Percentiles rank a stretch among this genome's conserved stretches.
Evolutionary conservation across 768 basidiomycete genomes (phyloP).

Genomic region (Leccinum pellstonianum): DNA sequence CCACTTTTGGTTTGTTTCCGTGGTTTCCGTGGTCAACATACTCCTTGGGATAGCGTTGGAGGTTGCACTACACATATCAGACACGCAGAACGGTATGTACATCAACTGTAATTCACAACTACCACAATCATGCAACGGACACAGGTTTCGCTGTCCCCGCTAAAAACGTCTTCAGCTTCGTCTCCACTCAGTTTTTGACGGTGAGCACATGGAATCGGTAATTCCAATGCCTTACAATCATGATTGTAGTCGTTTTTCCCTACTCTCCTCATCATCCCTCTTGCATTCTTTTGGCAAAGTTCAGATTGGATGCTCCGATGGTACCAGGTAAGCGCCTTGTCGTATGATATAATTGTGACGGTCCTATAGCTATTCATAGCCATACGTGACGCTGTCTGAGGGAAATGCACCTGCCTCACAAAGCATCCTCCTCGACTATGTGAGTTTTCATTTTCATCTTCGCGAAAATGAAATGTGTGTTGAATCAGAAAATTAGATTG

Average conservation of each 20-base stretch:
- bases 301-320: constrained; percentile 54
- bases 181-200: constrained; percentile 46
- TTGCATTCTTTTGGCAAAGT: constrained; percentile 48
- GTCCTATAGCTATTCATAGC: constrained; percentile 39
- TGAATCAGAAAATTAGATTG: constrained; percentile 35
- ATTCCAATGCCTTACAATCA: not conserved
- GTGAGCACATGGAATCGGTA: constrained; percentile 31
- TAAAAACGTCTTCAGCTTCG: constrained; percentile 48
- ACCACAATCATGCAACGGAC: not conserved
- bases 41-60: constrained; percentile 17
- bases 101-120: not conserved
- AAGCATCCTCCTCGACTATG: constrained; percentile 66
- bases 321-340: constrained; percentile 49
- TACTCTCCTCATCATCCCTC: constrained; percentile 48
- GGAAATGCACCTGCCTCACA: constrained; percentile 55
- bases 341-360: not conserved
- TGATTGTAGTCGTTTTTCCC: constrained; percentile 56
- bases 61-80: constrained; percentile 16
- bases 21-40: constrained; percentile 44
- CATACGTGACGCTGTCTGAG: constrained; percentile 56
- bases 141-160: constrained; percentile 55
- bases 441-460: constrained; percentile 29
- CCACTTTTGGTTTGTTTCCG: constrained; percentile 41
- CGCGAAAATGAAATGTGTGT: not conserved
- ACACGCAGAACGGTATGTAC: constrained; percentile 17